Base-by-base conservation (phyloP, 352 stramenopile species). In the Phytophthora pseudosyringae region DNA sequence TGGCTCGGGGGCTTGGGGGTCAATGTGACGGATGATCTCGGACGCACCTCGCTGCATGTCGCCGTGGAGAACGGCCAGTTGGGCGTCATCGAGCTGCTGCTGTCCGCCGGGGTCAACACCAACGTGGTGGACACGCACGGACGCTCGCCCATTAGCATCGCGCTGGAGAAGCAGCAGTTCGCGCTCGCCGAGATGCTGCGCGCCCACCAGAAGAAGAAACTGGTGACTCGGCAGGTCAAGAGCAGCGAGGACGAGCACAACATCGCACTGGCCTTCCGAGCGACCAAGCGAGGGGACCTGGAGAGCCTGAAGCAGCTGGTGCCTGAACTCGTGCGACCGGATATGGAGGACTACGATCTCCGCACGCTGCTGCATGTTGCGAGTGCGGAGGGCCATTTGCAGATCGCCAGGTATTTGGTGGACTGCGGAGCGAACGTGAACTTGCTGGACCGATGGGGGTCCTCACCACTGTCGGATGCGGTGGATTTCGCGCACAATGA, bases 401-500 rank as follows among this genome's bases (percentile, higher is more conserved):
- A 65, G 16, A 73, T 90, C 21, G 78, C 72, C 39, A 81, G 84
- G 59, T 89, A 89, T 58, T 62, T 94, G 16, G 78, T 94, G 1
- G 71, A 81, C 5, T 88, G 79, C 16, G 84, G 82, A 1, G 84
- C 84, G 3, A 91, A 92, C 25, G 83, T 94, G 12, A 94, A 94
- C 32, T 51, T 89, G 33, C 56, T 94, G 10, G 86, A 94, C 64
- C 84, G 86, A 48, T 94, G 84, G 84, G 81, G 84, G 4, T 92
- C 78, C 12, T 92, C 86, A 0, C 73, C 86, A 3, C 62, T 94
- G 13, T 87, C 84, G 0, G 86, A 94, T 46, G 86, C 86, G 0
- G 75, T 93, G 4, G 76, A 89, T 64, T 94, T 94, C 59, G 84
- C 84, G 0, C 86, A 94, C 62, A 91, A 92, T 50, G 69, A 89